Base-by-base conservation (phyloP, 2,329 filamentous ascomycete species). In the Ophiostoma sp. region DNA sequence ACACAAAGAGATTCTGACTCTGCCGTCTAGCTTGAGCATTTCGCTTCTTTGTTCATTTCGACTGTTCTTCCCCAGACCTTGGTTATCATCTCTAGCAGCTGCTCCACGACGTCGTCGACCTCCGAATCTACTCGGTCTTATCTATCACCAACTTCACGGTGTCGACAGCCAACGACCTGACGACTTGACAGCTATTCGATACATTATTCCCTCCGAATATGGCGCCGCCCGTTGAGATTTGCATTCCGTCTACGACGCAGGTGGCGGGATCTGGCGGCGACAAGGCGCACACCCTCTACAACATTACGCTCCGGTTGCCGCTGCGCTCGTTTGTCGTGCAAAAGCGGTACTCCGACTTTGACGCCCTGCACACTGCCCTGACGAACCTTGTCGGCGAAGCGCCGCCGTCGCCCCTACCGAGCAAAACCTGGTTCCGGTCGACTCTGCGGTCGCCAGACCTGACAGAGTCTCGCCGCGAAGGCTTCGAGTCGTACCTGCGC, bases 291-390 rank as follows among this genome's bases (percentile, higher is more conserved):
- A 94, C 91, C 0, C 85, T 90, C 73, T 94, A 94, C 82, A 91
- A 92, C 78, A 89, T 94, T 78, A 89, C 87, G 31, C 83, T 95
- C 71, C 88, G 90, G 68, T 87, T 93, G 1, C 91, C 92, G 0
- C 85, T 94, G 17, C 88, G 90, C 67, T 90, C 90, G 4, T 91
- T 90, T 75, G 89, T 90, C 73, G 83, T 93, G 5, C 87, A 89
- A 76, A 94, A 94, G 79, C 90, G 92, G 75, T 96, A 94, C 82
- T 92, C 89, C 69, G 92, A 95, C 77, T 95, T 95, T 77, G 81
- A 83, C 70, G 78, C 83, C 66, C 87, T 96, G 20, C 87, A 95
- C 80, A 78, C 82, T 39, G 80, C 85, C 4, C 84, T 96, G 10
- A 82, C 83, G 27, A 80, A 84, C 57, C 81, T 87, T 67, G 85